Conservation (phyloP, 208 protist genomes). For the Leishmania lainsoni region DNA sequence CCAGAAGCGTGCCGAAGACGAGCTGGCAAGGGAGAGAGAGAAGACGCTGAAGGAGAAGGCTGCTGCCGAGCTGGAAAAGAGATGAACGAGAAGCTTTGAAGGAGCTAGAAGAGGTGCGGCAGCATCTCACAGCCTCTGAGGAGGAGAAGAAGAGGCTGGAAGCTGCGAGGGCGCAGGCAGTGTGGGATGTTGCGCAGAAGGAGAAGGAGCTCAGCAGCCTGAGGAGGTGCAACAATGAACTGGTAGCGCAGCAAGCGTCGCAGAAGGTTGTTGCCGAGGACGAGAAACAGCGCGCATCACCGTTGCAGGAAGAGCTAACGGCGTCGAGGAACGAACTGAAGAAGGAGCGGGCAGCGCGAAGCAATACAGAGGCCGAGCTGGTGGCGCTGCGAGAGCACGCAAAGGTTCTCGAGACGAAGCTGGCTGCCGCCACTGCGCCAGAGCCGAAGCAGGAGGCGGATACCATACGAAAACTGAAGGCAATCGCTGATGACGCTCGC, state of each 20-base stretch:
- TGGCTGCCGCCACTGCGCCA: not conserved
- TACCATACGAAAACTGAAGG: slow-evolving; percentile 29
- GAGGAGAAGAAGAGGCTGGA: slow-evolving; percentile 26
- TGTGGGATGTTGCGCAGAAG: not conserved
- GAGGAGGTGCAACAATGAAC: slow-evolving; percentile 16
- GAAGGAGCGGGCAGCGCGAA: slow-evolving; percentile 27
- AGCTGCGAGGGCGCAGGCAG: slow-evolving; percentile 13
- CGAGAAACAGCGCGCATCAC: slow-evolving; percentile 13
- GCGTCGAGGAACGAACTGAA: slow-evolving; percentile 9
- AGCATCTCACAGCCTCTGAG: slow-evolving; percentile 18
- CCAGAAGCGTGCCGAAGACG: slow-evolving; percentile 34
- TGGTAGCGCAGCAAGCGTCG: slow-evolving; percentile 18
- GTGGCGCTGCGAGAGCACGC: slow-evolving; percentile 19
- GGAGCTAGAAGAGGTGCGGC: slow-evolving; percentile 30
- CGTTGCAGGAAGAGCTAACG: slow-evolving; percentile 15
- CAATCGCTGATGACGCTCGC: slow-evolving; percentile 30
- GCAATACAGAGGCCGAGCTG: slow-evolving; percentile 12
- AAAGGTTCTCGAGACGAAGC: slow-evolving; percentile 10
- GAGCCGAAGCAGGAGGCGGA: slow-evolving; percentile 14
- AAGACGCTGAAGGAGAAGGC: slow-evolving; percentile 19
- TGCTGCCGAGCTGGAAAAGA: slow-evolving; percentile 4
- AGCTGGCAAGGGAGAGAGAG: slow-evolving; percentile 28
- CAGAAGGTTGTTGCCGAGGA: slow-evolving; percentile 25
- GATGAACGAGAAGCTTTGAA: slow-evolving; percentile 22
- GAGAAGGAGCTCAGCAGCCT: slow-evolving; percentile 27